These are phyloP conservation scores for Xylaria sp. DNA, from an alignment of 495 filamentous ascomycete genomes.

Conservation along the genomic window DNA sequence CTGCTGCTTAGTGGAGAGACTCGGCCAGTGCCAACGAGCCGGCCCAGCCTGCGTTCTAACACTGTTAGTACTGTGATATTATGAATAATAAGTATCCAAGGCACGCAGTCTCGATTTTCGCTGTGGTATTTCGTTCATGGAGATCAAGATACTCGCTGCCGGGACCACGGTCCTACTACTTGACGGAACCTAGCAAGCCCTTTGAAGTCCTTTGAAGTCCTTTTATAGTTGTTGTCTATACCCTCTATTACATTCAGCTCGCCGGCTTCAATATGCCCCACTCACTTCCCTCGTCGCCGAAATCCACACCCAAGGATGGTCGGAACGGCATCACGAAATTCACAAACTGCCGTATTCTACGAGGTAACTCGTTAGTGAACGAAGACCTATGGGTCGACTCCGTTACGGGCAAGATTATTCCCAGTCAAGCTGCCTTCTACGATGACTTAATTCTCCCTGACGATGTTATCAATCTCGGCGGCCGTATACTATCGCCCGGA, in stretches of 20 bases:
- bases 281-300: constrained; percentile 44
- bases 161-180: constrained; percentile 38
- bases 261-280: constrained; percentile 38
- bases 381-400: constrained; percentile 84
- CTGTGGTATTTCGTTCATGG: constrained; percentile 37
- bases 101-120: constrained; percentile 30
- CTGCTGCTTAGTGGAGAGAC: constrained; percentile 25
- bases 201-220: constrained; percentile 1
- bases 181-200: constrained; percentile 40
- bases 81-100: constrained; percentile 40
- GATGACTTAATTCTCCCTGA: constrained; percentile 67
- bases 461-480: constrained; percentile 71
- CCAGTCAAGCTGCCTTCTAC: constrained; percentile 78
- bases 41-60: not conserved
- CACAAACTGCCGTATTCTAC: constrained; percentile 78
- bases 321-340: constrained; percentile 74
- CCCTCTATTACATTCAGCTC: not conserved
- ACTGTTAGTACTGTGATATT: constrained; percentile 31
- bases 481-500: constrained; percentile 79
- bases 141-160: constrained; percentile 35
- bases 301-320: constrained; percentile 38
- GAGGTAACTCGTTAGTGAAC: constrained; percentile 65
- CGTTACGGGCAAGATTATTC: constrained; percentile 74
- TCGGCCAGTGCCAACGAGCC: constrained; percentile 14
- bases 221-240: constrained; percentile 11